A percentile compares a stretch with the other conserved stretches of the same genome.
Evolutionary conservation across 2,329 filamentous ascomycete species (phyloP).

Genomic region (Ustulina deusta): DNA sequence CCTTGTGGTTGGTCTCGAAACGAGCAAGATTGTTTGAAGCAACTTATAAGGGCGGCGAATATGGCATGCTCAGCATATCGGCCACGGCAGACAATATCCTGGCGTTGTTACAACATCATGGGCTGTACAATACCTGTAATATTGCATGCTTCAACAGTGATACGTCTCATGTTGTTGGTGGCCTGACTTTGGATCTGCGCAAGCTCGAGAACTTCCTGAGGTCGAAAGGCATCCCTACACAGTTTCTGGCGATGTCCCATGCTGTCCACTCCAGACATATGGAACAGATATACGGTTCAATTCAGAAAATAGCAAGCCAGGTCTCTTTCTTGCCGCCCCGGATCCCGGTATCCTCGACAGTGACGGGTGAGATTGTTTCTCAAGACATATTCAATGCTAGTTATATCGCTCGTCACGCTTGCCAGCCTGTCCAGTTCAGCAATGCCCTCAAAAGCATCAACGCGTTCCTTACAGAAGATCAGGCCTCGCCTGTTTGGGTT

Average conservation of each 20-base stretch:
- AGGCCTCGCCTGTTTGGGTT: slow-evolving; percentile 28
- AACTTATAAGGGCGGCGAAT: slow-evolving; percentile 64
- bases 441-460: slow-evolving; percentile 32
- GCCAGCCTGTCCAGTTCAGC: slow-evolving; percentile 37
- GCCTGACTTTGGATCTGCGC: slow-evolving; percentile 61
- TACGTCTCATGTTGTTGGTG: slow-evolving; percentile 61
- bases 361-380: slow-evolving; percentile 42
- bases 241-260: slow-evolving; percentile 61
- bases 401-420: slow-evolving; percentile 39
- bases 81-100: slow-evolving; percentile 58
- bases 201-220: slow-evolving; percentile 56
- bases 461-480: neutral
- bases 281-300: slow-evolving; percentile 66
- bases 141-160: slow-evolving; percentile 35
- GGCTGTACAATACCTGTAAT: slow-evolving; percentile 5
- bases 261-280: slow-evolving; percentile 66
- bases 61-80: slow-evolving; percentile 69
- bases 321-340: slow-evolving; percentile 59
- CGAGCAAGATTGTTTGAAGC: slow-evolving; percentile 66
- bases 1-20: slow-evolving; percentile 68
- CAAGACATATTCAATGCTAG: slow-evolving; percentile 37
- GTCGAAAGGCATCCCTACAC: slow-evolving; percentile 56
- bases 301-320: slow-evolving; percentile 60
- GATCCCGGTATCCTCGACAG: slow-evolving; percentile 57
- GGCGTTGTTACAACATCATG: slow-evolving; percentile 55